These are phyloP conservation scores for Chrysochromulina parva DNA, from an alignment of 78 protist genomes.

Conservation along the genomic window DNA sequence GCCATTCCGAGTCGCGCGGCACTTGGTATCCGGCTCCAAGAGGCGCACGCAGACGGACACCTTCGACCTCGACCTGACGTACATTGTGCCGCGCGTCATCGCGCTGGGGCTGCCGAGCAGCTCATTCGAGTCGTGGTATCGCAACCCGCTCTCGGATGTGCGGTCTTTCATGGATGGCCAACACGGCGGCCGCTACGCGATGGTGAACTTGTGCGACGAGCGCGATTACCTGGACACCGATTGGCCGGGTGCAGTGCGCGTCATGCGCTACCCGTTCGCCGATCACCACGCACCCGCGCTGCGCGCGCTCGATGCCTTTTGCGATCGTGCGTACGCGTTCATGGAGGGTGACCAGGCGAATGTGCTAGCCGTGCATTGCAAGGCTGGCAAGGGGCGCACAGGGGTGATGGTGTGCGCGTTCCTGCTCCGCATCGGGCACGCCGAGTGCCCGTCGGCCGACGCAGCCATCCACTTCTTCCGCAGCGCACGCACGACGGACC, in stretches of 20 bases:
- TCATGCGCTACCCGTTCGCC: neutral
- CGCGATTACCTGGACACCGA: constrained; percentile 22
- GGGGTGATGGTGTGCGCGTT: constrained; percentile 21
- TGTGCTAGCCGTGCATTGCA: constrained; percentile 87
- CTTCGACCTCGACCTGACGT: constrained; percentile 71
- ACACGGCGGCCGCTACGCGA: constrained; percentile 51
- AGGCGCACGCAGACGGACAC: neutral
- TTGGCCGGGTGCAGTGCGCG: neutral
- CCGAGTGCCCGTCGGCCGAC: too few species aligned
- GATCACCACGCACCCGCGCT: constrained; percentile 60
- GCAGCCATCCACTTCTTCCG: too few species aligned
- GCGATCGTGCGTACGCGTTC: constrained; percentile 52
- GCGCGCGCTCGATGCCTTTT: neutral
- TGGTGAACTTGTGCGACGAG: constrained; percentile 68
- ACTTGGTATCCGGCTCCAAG: neutral
- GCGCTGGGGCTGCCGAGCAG: constrained; percentile 79
- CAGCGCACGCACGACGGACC: too few species aligned
- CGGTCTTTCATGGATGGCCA: constrained; percentile 26
- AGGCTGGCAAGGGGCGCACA: constrained; percentile 79
- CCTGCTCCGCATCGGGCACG: neutral
- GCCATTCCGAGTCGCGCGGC: neutral
- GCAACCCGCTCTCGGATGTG: constrained; percentile 14
- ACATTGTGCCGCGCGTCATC: constrained; percentile 56
- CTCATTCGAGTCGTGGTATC: neutral
- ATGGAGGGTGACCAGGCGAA: constrained; percentile 59